These are phyloP conservation scores for Diddensiella santjacobensis DNA, from an alignment of 805 yeast species.

Conservation along the genomic window DNA sequence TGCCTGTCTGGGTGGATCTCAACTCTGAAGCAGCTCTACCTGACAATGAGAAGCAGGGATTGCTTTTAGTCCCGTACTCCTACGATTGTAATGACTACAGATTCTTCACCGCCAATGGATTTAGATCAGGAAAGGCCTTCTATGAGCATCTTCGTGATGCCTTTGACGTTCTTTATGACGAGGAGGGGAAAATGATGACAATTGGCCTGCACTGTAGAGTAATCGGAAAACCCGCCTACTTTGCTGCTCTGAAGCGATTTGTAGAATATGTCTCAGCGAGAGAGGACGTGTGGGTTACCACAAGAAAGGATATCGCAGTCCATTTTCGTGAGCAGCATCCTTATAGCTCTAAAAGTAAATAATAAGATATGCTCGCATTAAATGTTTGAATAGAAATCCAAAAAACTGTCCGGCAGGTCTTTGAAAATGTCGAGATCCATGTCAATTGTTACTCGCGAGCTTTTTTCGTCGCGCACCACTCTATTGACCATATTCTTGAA, in stretches of 20 bases:
- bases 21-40: constrained; percentile 28
- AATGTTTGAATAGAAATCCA: background rate
- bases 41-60: constrained; percentile 15
- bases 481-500: constrained; percentile 11
- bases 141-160: constrained; percentile 36
- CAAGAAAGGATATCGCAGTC: constrained; percentile 37
- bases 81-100: constrained; percentile 33
- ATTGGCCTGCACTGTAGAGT: constrained; percentile 38
- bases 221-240: constrained; percentile 38
- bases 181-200: constrained; percentile 39
- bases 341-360: constrained; percentile 4
- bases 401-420: constrained; percentile 7
- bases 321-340: constrained; percentile 25
- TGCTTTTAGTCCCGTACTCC: constrained; percentile 33
- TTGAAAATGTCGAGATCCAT: constrained; percentile 1
- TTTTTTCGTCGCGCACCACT: constrained; percentile 1
- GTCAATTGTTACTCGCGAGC: background rate
- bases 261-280: constrained; percentile 35
- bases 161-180: constrained; percentile 37
- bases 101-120: constrained; percentile 30
- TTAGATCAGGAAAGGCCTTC: constrained; percentile 28
- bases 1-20: constrained; percentile 37
- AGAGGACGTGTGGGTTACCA: constrained; percentile 39
- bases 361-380: background rate
- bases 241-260: constrained; percentile 36